Base-by-base conservation (phyloP, 371 early-diverging fungal species). In the Paraphysoderma sedebokerense region DNA sequence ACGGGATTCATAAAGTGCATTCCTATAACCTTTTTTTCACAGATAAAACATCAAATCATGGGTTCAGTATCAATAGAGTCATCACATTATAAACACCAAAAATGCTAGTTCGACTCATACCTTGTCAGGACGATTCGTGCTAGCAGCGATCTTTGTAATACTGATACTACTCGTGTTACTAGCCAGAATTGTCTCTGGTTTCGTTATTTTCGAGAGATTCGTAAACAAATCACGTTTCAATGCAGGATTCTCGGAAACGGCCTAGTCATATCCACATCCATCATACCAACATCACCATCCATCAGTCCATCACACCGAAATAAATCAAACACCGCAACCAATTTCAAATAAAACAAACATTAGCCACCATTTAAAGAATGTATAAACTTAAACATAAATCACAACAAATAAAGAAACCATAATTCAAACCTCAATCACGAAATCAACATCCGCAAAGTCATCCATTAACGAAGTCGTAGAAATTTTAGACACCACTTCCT, bases 1-100 rank as follows among this genome's bases (percentile, higher is more conserved):
- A 97, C 95, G 29, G 89, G 85, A 63, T 87, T 87, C 87, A 89
- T 87, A 55, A 88, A 89, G 55, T 87, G 87, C 85, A 88, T 87
- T 35, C 87, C 87, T 58, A 87, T 80, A 29, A 89, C 85, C 64
- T 70, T 56, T 12, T 32, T 15, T 19, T 19, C 34, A 27, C 46
- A 27, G 1, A 24, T 29, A 27, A 13, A 24, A 22, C 34, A 46
- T n/a, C 33, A 23, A 9, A 29, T 48, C 20, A 23, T 17, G n/a
- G n/a, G n/a, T n/a, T n/a, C n/a, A n/a, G n/a, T n/a, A n/a, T n/a
- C n/a, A n/a, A n/a, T n/a, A n/a, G n/a, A n/a, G n/a, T n/a, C n/a
- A n/a, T n/a, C n/a, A n/a, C n/a, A n/a, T n/a, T n/a, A n/a, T n/a
- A n/a, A n/a, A n/a, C n/a, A n/a, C n/a, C n/a, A n/a, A n/a, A n/a